Evolutionary conservation across 225 moss, liverwort and hornwort genomes (phyloP), one percentile per base, ranked within the genome.

Genomic region (Thuidium tamariscinum): DNA sequence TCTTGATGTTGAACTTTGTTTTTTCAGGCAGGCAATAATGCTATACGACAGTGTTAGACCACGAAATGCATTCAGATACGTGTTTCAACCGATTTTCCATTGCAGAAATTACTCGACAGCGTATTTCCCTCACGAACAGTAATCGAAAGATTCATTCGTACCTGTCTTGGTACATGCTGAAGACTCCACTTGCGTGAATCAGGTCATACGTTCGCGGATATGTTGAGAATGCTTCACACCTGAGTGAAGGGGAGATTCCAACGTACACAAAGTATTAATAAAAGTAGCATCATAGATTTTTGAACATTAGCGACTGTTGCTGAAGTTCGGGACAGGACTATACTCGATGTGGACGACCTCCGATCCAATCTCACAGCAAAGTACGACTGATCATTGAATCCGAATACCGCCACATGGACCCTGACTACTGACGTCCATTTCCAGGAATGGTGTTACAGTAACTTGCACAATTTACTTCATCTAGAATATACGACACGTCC

Each of bases 121-220:
- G 46, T 30, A 16, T 34, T 23, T 63, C 16, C 39, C 56, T 71
- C 75, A 34, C 29, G 20, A 71, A 36, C 7, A 60, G 21, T n/a
- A n/a, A 5, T 63, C 65, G 3, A 42, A 78, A 32, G 46, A 39
- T 71, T 54, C 80, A 72, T 46, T 34, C 49, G 21, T 93, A 98
- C 98, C 95, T 96, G 92, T 98, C 96, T 80, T 96, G 95, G 83
- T 96, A 98, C 95, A 96, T 96, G 94, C 95, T 96, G 95, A 98
- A 98, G 88, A 98, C 91, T 32, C 93, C 92, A 85, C 88, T 94
- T 63, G 96, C 95, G 77, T 98, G 96, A 74, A 98, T 90, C 52
- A 98, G 93, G 88, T 98, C 98, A 87, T 98, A 98, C 4, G 98
- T 98, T 88, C 98, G 93, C 39, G 98, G 96, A 84, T 98, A 98